phyloP scores from a whole-genome alignment of 2,329 filamentous ascomycete genomes.

The Colletotrichum liaoningense region DNA sequence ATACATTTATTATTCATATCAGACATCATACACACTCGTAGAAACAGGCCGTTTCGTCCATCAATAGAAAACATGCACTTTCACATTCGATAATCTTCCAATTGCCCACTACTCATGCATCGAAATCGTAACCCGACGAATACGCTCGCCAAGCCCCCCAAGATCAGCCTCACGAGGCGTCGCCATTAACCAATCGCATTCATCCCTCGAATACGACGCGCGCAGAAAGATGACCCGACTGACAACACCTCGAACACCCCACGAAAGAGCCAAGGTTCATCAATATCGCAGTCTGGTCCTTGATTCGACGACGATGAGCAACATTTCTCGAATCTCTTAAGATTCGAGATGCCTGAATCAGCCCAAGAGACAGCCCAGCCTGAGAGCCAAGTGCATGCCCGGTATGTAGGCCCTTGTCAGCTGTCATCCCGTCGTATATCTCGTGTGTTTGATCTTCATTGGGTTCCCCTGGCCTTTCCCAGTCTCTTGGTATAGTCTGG shows the following conservation, averaged over 20 bases:
- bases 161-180: slow-evolving; percentile 15
- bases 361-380: neutral
- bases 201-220: slow-evolving; percentile 19
- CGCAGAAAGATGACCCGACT: slow-evolving; percentile 25
- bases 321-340: neutral
- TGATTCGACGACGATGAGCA: too few relatives aligned
- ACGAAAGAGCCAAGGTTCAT: too few relatives aligned
- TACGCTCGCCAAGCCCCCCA: slow-evolving; percentile 32
- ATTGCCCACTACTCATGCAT: neutral
- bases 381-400: neutral
- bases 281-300: too few relatives aligned
- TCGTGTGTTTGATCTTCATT: neutral
- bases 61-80: neutral
- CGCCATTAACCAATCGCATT: slow-evolving; percentile 18
- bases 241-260: neutral
- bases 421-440: slow-evolving; percentile 4
- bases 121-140: slow-evolving; percentile 27
- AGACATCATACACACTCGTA: too few relatives aligned
- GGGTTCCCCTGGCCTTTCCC: neutral
- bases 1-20: too few relatives aligned
- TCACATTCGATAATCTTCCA: neutral
- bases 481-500: neutral
- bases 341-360: neutral
- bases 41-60: too few relatives aligned
- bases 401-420: neutral